Percentiles rank a stretch among this genome's conserved stretches.
Evolutionary conservation across 306 rosid genomes (phyloP).

Genomic region (Pterocarpus santalinus): DNA sequence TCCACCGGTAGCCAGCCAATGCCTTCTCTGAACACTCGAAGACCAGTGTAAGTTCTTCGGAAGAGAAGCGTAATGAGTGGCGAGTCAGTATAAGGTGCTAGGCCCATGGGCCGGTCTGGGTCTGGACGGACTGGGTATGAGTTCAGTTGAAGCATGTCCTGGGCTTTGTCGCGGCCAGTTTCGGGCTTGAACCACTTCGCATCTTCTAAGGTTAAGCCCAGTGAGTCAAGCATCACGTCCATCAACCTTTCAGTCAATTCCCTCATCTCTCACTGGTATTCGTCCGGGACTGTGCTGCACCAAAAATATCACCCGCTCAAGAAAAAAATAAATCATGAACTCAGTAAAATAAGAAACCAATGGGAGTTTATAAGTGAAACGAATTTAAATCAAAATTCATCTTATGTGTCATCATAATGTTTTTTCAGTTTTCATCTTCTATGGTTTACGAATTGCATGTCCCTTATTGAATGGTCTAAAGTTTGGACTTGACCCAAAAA

Average conservation of each 20-base stretch:
- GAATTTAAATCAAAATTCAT: too few relatives aligned
- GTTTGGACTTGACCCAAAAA: too few relatives aligned
- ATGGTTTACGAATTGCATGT: too few relatives aligned
- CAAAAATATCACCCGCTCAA: neutral
- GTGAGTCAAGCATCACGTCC: slow-evolving; percentile 46
- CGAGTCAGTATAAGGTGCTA: slow-evolving; percentile 68
- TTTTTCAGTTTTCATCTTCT: too few relatives aligned
- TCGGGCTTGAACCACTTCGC: slow-evolving; percentile 46
- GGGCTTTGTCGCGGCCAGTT: neutral
- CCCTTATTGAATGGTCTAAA: too few relatives aligned
- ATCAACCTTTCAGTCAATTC: slow-evolving; percentile 39
- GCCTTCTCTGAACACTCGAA: slow-evolving; percentile 45
- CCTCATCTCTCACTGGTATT: slow-evolving; percentile 55
- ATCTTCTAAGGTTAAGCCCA: slow-evolving; percentile 48
- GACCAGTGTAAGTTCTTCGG: slow-evolving; percentile 50
- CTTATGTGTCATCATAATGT: too few relatives aligned
- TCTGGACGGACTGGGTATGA: slow-evolving; percentile 69
- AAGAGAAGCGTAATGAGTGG: slow-evolving; percentile 58
- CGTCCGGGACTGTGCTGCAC: slow-evolving; percentile 55
- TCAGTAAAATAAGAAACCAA: too few relatives aligned
- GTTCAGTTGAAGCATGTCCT: slow-evolving; percentile 51
- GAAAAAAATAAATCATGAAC: neutral
- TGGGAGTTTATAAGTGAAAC: too few relatives aligned
- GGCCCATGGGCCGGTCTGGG: slow-evolving; percentile 59
- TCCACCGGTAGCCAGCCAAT: slow-evolving; percentile 58